Base-by-base conservation (phyloP, 2,329 filamentous ascomycete genomes). In the Salinomyces thailandicus region DNA sequence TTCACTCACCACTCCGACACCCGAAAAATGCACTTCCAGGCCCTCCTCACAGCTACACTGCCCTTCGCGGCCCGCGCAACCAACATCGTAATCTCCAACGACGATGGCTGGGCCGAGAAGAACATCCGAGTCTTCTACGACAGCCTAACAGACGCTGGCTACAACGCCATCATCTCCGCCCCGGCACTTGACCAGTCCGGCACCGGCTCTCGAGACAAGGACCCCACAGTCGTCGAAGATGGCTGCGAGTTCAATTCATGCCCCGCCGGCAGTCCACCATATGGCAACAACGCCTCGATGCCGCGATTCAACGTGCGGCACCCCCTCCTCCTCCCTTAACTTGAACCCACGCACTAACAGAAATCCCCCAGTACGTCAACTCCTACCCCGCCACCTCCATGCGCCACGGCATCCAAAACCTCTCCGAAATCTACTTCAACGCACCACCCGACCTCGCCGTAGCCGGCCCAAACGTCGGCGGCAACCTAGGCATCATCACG, bases 21-120 rank as follows among this genome's bases (percentile, higher is more conserved):
- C n/a, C n/a, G n/a, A n/a, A 33, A 18, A 9, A 36, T 36, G 34
- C 34, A 16, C 4, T 31, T 22, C 35, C n/a, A 15, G n/a, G 4
- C 8, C 14, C 17, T 33, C 20, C 8, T 30, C 9, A 17, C 28
- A 3, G 33, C 27, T 8, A 5, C 36, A 34, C 26, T 43, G 37
- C 41, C 41, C 9, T 11, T 43, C 5, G 26, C 30, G 27, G 35
- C 37, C 11, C n/a, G 22, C 15, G 47, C 43, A n/a, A 34, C 47
- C 35, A 73, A 75, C 46, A 73, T 79, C 49, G 53, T 84, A 36
- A 73, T 79, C 38, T 71, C 71, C 45, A 84, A 84, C 57, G 79
- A 84, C 46, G 80, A 84, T 52, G 79, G 80, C 20, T 84, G 80
- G 80, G 77, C 79, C 4, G 79, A 82, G 60, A 68, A 69, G 27